phyloP scores from a whole-genome alignment of 768 basidiomycete species.

The Podaxis sp. region DNA sequence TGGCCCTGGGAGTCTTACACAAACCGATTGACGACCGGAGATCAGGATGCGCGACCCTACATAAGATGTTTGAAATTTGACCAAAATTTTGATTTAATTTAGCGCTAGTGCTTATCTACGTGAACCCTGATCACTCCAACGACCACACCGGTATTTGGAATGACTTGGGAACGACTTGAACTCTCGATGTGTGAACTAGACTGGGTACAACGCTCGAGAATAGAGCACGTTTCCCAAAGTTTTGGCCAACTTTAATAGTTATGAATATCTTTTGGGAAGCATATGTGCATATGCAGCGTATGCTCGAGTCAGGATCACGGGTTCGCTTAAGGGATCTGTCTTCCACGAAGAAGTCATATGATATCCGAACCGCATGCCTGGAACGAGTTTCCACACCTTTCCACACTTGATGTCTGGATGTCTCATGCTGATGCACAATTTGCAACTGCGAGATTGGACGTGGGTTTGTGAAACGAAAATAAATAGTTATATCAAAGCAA shows the following conservation, averaged over 20 bases:
- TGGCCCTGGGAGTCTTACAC: neutral
- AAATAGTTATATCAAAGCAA: constrained; percentile 14
- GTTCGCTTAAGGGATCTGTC: neutral
- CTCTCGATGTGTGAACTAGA: neutral
- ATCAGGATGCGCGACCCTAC: neutral
- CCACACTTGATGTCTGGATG: neutral
- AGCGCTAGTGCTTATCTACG: neutral
- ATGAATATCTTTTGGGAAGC: too few species aligned
- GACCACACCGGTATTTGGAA: neutral
- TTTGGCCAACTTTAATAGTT: too few species aligned
- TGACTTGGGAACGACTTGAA: neutral
- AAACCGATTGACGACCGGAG: neutral
- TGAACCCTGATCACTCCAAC: neutral
- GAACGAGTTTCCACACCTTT: neutral
- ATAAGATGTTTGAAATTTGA: neutral
- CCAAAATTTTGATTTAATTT: neutral
- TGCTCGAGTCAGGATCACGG: neutral
- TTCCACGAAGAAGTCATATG: neutral
- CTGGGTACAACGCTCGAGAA: neutral
- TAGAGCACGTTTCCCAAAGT: neutral
- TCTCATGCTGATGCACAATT: neutral
- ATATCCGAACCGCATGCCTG: neutral
- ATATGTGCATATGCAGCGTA: neutral
- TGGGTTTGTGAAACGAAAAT: neutral
- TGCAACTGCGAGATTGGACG: neutral